Conservation (phyloP, 148 eudicot genomes). For the Nyssa sinensis region DNA sequence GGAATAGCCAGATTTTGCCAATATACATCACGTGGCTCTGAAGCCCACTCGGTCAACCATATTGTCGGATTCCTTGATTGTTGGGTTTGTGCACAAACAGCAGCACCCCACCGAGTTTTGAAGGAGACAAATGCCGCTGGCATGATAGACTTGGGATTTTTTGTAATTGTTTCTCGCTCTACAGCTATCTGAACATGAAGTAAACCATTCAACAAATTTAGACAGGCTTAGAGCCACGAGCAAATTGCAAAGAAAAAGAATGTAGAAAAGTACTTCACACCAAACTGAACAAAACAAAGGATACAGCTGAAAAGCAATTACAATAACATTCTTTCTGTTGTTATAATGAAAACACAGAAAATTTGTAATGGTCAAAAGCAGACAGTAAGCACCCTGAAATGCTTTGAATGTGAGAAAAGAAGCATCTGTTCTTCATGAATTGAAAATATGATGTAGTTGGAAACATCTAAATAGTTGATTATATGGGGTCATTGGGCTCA, state of each 20-base stretch:
- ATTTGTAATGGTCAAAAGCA: neutral
- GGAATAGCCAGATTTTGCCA: conserved; percentile 93
- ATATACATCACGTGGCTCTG: conserved; percentile 91
- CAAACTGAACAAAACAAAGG: neutral
- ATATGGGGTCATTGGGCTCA: neutral
- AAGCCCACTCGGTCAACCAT: conserved; percentile 97
- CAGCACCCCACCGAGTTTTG: conserved; percentile 94
- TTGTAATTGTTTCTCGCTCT: conserved; percentile 55
- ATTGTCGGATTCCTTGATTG: conserved; percentile 91
- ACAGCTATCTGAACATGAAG: conserved; percentile 63
- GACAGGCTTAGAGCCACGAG: neutral
- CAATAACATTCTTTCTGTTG: neutral
- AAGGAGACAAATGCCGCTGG: conserved; percentile 98
- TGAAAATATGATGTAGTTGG: no score
- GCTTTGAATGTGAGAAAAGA: no score
- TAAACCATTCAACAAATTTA: conserved; percentile 3
- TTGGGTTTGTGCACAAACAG: conserved; percentile 98
- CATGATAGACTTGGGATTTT: conserved; percentile 63
- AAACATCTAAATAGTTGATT: no score
- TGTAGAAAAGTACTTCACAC: no score
- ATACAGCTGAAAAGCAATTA: neutral
- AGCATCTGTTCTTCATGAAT: no score
- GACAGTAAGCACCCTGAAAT: neutral
- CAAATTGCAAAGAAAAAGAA: neutral
- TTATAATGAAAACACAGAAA: neutral